Evolutionary conservation across 1,284 basidiomycete species (phyloP).

Genomic region (Schizophyllum amplum): DNA sequence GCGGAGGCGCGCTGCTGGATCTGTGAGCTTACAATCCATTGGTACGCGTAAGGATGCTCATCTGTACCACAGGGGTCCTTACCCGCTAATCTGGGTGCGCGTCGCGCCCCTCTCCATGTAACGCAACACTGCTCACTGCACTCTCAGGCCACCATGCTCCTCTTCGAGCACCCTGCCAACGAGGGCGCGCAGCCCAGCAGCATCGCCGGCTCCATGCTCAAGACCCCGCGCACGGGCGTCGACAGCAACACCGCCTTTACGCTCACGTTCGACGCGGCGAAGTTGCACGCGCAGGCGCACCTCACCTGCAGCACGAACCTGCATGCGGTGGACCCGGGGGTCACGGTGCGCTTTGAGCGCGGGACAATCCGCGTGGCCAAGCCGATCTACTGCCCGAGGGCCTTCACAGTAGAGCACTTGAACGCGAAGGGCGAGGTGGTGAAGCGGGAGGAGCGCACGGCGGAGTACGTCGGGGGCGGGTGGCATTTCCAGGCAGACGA

Average conservation of each 20-base stretch:
- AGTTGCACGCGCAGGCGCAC: constrained; percentile 65
- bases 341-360: constrained; percentile 57
- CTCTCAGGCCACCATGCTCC: constrained; percentile 56
- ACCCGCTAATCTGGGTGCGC: constrained; percentile 77
- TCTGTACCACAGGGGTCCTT: constrained; percentile 64
- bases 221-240: no score
- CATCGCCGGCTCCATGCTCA: constrained; percentile 55
- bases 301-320: constrained; percentile 57
- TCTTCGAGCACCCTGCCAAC: constrained; percentile 76
- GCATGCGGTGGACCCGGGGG: constrained; percentile 36
- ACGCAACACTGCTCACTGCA: background rate
- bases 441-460: no score
- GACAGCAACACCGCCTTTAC: no score
- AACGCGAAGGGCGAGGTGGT: constrained; percentile 40
- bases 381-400: constrained; percentile 57
- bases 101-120: constrained; percentile 11
- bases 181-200: constrained; percentile 43
- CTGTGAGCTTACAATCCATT: constrained; percentile 59
- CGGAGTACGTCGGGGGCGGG: constrained; percentile 53
- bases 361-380: constrained; percentile 56
- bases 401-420: constrained; percentile 59
- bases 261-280: no score
- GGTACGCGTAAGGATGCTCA: background rate
- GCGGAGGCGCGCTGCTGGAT: constrained; percentile 80
- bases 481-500: constrained; percentile 80